Evolutionary conservation across 352 stramenopile genomes (phyloP), one percentile per base, ranked within the genome.

Genomic region (Globisporangium spiculum): DNA sequence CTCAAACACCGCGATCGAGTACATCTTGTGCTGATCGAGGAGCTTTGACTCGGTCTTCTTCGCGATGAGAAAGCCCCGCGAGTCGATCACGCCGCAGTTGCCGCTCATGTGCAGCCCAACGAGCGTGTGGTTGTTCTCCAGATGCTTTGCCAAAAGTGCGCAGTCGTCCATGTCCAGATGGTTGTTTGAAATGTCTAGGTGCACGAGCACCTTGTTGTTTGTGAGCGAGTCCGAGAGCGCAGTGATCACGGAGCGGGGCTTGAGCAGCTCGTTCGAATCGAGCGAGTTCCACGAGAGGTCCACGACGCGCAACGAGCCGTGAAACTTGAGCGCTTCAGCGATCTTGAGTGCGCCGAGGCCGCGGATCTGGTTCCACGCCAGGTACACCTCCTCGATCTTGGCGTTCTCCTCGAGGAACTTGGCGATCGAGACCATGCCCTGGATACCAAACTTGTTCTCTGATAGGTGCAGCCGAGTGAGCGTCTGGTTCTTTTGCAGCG

Each of bases 231-330:
- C 80, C 0, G 77, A 80, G 8, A 93, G 72, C 7, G 83, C 83
- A 30, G 75, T 74, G 2, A 91, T 74, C 26, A 92, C 76, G 1
- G 81, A 72, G 38, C 80, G 74, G 20, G 76, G 75, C 50, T 72
- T 74, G 27, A 88, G 54, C 12, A 78, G 63, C 24, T 83, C 72
- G 63, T 78, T 83, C 38, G 85, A 91, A 60, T 82, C 77, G 22
- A 93, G 75, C 0, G 83, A 70, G 70, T 93, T 93, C 86, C 86
- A 93, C 3, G 83, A 91, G n/a, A 93, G 56, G 44, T 93, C 86
- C 22, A 89, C 71, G 48, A 86, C 86, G 7, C 86, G 79, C 55
- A 93, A 60, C 10, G 83, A 92, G 20, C 74, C 75, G 68, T 94
- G 86, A 59, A 86, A 94, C 60, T 90, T 89, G 44, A 94, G 70